Evolutionary conservation across 257 asterid species (phyloP).

Genomic region (Solanum ossicruentum): DNA sequence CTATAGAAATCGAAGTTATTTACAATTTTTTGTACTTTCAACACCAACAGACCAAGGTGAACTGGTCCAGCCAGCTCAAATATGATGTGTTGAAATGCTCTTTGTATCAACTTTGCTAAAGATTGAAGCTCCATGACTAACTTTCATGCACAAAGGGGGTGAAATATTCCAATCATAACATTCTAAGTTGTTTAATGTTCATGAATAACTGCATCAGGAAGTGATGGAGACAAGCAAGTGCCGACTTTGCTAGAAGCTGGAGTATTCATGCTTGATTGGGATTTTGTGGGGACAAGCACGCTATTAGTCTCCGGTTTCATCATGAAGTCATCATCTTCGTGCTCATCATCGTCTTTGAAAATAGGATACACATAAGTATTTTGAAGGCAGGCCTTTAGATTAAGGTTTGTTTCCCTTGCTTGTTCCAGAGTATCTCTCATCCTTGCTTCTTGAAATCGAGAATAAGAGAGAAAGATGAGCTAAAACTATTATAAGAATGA

Average conservation of each 20-base stretch:
- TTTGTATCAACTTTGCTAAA: background rate
- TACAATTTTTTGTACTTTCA: background rate
- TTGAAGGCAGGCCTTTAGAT: slow-evolving; percentile 59
- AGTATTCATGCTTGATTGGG: slow-evolving; percentile 53
- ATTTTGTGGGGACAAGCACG: slow-evolving; percentile 58
- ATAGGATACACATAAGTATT: slow-evolving; percentile 66
- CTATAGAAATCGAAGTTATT: background rate
- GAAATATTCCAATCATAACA: background rate
- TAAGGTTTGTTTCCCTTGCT: slow-evolving; percentile 66
- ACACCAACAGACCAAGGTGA: background rate
- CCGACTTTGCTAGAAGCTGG: slow-evolving; percentile 63
- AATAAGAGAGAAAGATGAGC: background rate
- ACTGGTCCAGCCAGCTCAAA: background rate
- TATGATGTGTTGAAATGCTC: background rate
- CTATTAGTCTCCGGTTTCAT: slow-evolving; percentile 21
- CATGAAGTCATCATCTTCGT: slow-evolving; percentile 13
- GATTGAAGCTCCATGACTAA: background rate
- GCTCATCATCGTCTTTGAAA: slow-evolving; percentile 47
- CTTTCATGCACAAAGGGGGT: background rate
- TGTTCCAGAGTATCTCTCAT: slow-evolving; percentile 84
- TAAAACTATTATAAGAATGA: background rate
- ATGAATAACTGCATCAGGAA: slow-evolving; percentile 14
- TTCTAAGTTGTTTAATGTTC: slow-evolving; percentile 10
- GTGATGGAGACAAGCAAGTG: slow-evolving; percentile 36
- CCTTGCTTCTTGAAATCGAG: slow-evolving; percentile 66